Conservation (phyloP, 345 rosid genomes). For the Eucalyptus paniculata region DNA sequence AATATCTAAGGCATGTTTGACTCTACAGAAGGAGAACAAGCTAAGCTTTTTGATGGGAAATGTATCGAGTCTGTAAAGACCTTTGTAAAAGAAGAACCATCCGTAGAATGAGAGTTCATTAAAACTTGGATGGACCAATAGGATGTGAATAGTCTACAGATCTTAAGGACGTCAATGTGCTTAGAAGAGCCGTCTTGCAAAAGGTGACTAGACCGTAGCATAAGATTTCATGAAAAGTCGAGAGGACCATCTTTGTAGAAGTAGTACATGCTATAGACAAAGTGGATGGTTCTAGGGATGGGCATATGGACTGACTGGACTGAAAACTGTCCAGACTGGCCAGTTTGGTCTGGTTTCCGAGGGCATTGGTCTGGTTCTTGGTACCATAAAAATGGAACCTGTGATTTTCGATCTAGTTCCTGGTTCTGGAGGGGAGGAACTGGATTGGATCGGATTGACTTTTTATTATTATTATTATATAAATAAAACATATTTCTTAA, state of each 20-base stretch:
- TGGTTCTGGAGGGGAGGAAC: accelerated
- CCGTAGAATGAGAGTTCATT: background rate
- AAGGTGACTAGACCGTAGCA: background rate
- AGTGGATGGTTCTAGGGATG: background rate
- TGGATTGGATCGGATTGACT: accelerated
- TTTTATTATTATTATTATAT: no score
- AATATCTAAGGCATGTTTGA: background rate
- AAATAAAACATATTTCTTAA: no score
- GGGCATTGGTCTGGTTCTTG: no score
- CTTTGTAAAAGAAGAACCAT: background rate
- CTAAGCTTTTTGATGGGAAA: background rate
- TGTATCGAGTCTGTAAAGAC: background rate
- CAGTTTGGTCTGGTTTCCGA: accelerated
- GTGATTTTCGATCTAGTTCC: no score
- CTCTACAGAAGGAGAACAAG: background rate
- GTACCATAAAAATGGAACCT: no score
- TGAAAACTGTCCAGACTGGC: accelerated
- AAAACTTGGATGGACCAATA: background rate
- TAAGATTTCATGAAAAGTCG: background rate
- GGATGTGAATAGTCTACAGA: background rate
- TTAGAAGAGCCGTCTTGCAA: background rate
- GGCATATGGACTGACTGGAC: accelerated
- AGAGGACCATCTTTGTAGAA: background rate
- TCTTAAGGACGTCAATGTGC: background rate
- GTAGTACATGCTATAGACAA: background rate